Evolutionary conservation across 2,329 filamentous ascomycete species (phyloP), one percentile per base, ranked within the genome.

Genomic region (Huntiella bhutanensis): DNA sequence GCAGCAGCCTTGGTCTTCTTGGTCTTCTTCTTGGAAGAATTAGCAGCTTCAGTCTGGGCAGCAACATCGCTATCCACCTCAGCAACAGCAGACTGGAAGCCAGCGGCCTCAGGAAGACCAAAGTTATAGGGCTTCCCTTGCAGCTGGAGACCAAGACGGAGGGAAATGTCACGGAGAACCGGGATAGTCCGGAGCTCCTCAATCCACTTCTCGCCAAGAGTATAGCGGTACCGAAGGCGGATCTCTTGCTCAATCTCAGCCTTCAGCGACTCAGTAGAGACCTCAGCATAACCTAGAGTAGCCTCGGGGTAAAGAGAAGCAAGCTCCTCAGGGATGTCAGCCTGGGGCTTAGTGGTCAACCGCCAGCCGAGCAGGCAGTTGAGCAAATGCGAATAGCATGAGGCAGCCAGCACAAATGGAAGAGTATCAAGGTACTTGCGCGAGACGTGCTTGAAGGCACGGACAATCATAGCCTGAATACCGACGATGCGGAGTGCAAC

Each of bases 401-500:
- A 69, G 42, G 83, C 72, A n/a, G 80, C 77, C 52, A 96, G 79
- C 11, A 83, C 77, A 52, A 81, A 71, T 16, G 91, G 84, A 15
- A 95, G 64, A 52, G 82, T 75, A 52, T 81, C 79, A 51, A 98
- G 69, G 60, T 92, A 82, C 54, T 73, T 73, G 59, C 84, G 79
- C 48, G 81, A 73, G 52, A 91, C 69, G 62, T 98, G 88, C 73
- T 98, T 98, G 72, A 96, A 95, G 4, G 82, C 78, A 66, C 91
- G 78, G n/a, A 83, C 73, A 53, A 96, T 73, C 81, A 96, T 96
- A 62, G 98, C 91, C 59, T 94, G 88, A 37, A 84, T 63, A 51
- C 81, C 74, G 34, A 98, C 73, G 48, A 77, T 74, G 52, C 75
- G 77, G 55, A 98, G 69, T 51, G 86, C 86, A 54, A 78, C 68